Conservation (phyloP, 2,329 filamentous ascomycete species). For the Beauveria bassiana region DNA sequence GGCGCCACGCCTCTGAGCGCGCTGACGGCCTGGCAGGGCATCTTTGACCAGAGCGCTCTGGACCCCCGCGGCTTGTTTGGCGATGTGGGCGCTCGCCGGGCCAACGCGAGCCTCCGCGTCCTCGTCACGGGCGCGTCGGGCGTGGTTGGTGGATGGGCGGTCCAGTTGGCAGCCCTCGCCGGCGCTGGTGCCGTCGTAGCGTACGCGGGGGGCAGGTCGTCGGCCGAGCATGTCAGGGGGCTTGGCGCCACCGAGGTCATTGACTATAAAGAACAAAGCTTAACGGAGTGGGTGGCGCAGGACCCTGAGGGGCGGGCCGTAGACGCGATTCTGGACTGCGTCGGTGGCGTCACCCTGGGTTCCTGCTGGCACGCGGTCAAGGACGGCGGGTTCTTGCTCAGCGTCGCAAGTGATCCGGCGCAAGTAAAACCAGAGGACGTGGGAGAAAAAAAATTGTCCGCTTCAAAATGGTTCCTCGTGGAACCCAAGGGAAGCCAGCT, state of each 20-base stretch:
- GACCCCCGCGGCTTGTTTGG: slow-evolving; percentile 22
- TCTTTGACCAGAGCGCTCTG: slow-evolving; percentile 28
- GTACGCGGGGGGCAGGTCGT: slow-evolving; percentile 21
- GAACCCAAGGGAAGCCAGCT: slow-evolving; percentile 28
- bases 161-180: slow-evolving; percentile 29
- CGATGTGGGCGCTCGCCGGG: slow-evolving; percentile 18
- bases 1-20: slow-evolving; percentile 28
- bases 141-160: slow-evolving; percentile 32
- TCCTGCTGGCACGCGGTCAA: slow-evolving; percentile 28
- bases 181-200: slow-evolving; percentile 30
- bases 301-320: slow-evolving; percentile 20
- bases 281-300: slow-evolving; percentile 24
- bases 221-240: slow-evolving; percentile 21
- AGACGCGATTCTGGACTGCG: slow-evolving; percentile 30
- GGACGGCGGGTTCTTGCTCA: slow-evolving; percentile 26
- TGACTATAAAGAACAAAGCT: slow-evolving; percentile 25
- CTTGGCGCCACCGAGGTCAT: slow-evolving; percentile 30
- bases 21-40: slow-evolving; percentile 29
- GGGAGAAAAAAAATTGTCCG: slow-evolving; percentile 22
- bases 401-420: slow-evolving; percentile 24
- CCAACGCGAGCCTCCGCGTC: slow-evolving; percentile 25
- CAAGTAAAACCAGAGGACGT: slow-evolving; percentile 21
- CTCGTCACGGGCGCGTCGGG: slow-evolving; percentile 32
- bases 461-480: slow-evolving; percentile 30
- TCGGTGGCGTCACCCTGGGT: slow-evolving; percentile 26